Base-by-base conservation (phyloP, 2,329 filamentous ascomycete genomes). In the Aspergillus sp. region DNA sequence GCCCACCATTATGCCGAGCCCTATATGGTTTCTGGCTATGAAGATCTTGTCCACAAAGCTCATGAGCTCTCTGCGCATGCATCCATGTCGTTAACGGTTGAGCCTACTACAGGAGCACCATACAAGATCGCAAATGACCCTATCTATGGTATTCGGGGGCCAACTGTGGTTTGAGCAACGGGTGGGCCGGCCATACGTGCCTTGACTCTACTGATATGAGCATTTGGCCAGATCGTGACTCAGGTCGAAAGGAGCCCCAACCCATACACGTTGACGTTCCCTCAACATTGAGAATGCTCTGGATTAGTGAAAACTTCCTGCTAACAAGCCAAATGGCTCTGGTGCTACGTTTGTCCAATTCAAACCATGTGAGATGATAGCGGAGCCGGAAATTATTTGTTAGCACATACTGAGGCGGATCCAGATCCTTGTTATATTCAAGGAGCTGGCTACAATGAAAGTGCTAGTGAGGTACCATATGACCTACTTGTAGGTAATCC, bases 11-110 rank as follows among this genome's bases (percentile, higher is more conserved):
- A 85, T 61, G 86, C 85, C 45, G 91, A 96, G 75, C 92, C 92
- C 0, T 96, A 96, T 75, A 96, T 96, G 85, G 75, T 85, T 52
- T 88, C 86, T 6, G 92, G 92, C 14, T 96, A 96, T 71, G 89
- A 91, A 68, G 81, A 85, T 69, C 77, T 90, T 58, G 86, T 88
- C 59, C 81, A 82, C 59, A 81, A 85, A 56, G 87, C 90, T 69
- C 86, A 88, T 62, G 83, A 89, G 11, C 54, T 59, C 18, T 64
- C 62, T 51, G 55, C 67, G 22, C 53, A 60, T 22, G 59, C 67
- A 16, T 49, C 47, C 31, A 52, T n/a, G 12, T 29, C 46, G 18
- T n/a, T 45, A 4, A 24, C 46, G 22, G 62, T 63, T 31, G 70
- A 76, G 50, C 69, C 70, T 4, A 69, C 69, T 1, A 73, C 70